Evolutionary conservation across 2,329 filamentous ascomycete genomes (phyloP).

Genomic region (Lachnellula occidentalis): DNA sequence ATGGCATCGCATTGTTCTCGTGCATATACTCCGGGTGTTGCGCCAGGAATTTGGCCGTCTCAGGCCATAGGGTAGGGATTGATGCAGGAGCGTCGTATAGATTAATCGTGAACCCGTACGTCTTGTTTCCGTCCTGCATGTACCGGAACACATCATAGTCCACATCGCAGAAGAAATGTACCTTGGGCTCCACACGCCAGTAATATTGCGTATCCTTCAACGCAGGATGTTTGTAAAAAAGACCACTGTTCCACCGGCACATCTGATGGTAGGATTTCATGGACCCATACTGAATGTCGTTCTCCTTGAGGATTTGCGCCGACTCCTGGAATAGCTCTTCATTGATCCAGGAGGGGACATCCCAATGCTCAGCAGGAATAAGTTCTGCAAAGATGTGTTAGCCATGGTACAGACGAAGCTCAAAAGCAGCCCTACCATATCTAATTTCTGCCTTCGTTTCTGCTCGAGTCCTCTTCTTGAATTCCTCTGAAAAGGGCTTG

Average conservation of each 20-base stretch:
- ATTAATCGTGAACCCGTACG: conserved; percentile 97
- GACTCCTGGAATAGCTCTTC: conserved; percentile 80
- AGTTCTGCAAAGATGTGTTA: conserved; percentile 49
- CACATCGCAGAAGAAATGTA: conserved; percentile 98
- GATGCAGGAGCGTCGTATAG: conserved; percentile 88
- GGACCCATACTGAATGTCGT: conserved; percentile 84
- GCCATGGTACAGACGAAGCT: background rate
- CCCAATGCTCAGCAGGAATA: conserved; percentile 95
- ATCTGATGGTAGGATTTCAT: conserved; percentile 95
- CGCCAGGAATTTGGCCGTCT: conserved; percentile 84
- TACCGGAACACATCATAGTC: conserved; percentile 98
- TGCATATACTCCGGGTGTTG: conserved; percentile 78
- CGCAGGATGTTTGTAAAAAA: conserved; percentile 96
- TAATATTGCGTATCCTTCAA: conserved; percentile 81
- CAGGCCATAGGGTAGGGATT: conserved; percentile 88
- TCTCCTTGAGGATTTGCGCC: conserved; percentile 72
- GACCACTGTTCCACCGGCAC: conserved; percentile 97
- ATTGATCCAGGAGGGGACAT: conserved; percentile 87
- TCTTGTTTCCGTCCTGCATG: conserved; percentile 98
- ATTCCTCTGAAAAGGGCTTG: conserved; percentile 85
- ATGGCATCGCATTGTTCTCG: conserved; percentile 78
- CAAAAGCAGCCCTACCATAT: conserved; percentile 56
- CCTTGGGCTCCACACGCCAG: conserved; percentile 97
- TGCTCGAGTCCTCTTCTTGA: conserved; percentile 75
- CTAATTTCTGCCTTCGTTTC: conserved; percentile 82